Evolutionary conservation across 1,284 basidiomycete genomes (phyloP), one percentile per base, ranked within the genome.

Genomic region (Boletus smithii): DNA sequence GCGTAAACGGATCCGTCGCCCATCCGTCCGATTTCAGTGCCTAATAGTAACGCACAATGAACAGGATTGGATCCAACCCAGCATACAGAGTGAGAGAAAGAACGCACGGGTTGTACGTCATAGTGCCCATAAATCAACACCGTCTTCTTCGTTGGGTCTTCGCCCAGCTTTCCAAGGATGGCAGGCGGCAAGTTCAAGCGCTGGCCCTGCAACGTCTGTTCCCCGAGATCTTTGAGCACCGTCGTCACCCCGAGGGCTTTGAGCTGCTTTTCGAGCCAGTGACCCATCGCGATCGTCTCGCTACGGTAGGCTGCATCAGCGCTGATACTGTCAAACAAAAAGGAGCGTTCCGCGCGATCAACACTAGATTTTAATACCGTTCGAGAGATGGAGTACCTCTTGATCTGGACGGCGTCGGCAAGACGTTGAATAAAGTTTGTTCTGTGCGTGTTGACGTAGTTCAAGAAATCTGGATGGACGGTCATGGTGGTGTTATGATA

Each of bases 111-210:
- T 59, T 91, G 88, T 11, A 91, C 88, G 62, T 91, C 88, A 61
- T 89, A 94, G 66, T 94, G 91, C 1, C 93, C 94, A 65, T 97
- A 97, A 38, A 97, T 74, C 20, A 97, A 78, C 44, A 97, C 82
- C 0, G 92, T 97, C 80, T 90, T 95, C 81, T 95, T 95, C 58
- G 73, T 80, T 14, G 81, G 79, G 69, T 95, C 91, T 45, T 85
- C 76, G 11, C 94, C 93, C 53, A 97, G 77, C 50, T 80, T 76
- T 9, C 90, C 95, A 34, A 98, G 79, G 61, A 99, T 81, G 6
- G 85, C 91, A 8, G 93, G 93, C 0, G 95, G 95, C 3, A 99
- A 79, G 37, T 80, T 76, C 33, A 95, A 74, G 55, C 83, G 76
- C 58, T 91, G 73, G 2, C 81, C 92, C 46, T 95, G 91, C 63